A percentile compares a stretch with the other conserved stretches of the same genome.
Evolutionary conservation across 2,329 filamentous ascomycete species (phyloP).

Genomic region (Claviceps cyperi): DNA sequence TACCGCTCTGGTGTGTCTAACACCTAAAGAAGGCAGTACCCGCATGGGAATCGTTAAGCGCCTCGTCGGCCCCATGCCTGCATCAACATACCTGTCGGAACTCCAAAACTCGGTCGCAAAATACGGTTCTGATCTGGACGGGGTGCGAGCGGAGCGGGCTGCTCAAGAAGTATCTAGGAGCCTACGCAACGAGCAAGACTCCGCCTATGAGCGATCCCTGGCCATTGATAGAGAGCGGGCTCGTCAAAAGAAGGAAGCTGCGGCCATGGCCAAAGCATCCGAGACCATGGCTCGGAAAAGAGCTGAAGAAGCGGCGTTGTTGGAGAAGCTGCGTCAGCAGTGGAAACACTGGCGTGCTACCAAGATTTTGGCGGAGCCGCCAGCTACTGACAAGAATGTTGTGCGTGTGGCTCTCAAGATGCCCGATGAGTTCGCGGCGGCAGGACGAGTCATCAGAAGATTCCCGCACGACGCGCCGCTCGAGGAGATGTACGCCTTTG

Average conservation of each 20-base stretch:
- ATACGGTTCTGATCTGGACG: constrained; percentile 60
- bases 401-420: constrained; percentile 59
- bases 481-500: constrained; percentile 89
- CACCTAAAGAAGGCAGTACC: constrained; percentile 67
- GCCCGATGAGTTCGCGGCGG: constrained; percentile 38
- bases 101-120: constrained; percentile 59
- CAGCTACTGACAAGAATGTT: constrained; percentile 44
- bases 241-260: constrained; percentile 60
- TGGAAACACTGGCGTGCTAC: constrained; percentile 73
- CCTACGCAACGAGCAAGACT: constrained; percentile 78
- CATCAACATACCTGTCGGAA: constrained; percentile 60
- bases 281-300: constrained; percentile 45
- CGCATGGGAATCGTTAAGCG: constrained; percentile 84
- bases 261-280: constrained; percentile 53
- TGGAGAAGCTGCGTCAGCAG: constrained; percentile 34
- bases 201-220: constrained; percentile 82
- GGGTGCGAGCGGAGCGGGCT: constrained; percentile 58
- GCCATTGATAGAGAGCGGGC: constrained; percentile 79
- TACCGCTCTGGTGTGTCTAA: constrained; percentile 72
- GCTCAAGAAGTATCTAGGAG: constrained; percentile 71
- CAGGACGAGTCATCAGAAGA: constrained; percentile 60
- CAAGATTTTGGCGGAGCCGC: constrained; percentile 54
- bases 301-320: constrained; percentile 43
- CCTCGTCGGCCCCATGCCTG: constrained; percentile 55
- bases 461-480: constrained; percentile 57